phyloP scores from a whole-genome alignment of 257 asterid genomes.

The Nicotiana undulata region DNA sequence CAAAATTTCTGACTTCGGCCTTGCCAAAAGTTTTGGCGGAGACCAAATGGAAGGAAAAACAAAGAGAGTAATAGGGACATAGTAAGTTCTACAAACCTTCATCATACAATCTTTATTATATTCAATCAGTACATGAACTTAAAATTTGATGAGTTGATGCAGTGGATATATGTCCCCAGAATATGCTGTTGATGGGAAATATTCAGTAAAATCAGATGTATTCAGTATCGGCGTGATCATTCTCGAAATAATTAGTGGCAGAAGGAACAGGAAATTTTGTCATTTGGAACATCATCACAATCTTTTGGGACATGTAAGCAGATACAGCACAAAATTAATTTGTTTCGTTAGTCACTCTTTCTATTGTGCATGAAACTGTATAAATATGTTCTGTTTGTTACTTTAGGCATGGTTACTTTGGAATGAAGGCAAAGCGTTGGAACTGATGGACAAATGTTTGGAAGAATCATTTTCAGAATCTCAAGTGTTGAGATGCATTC shows the following conservation, averaged over 20 bases:
- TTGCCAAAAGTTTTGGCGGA: conserved; percentile 4
- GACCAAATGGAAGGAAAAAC: not conserved
- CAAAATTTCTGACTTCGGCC: conserved; percentile 8
- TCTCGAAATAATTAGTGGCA: conserved; percentile 13
- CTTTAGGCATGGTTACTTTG: conserved; percentile 13
- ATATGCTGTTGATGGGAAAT: conserved; percentile 3
- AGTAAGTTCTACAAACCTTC: not conserved
- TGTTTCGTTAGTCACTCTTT: not conserved
- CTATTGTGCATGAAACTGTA: not conserved
- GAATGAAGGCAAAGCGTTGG: conserved; percentile 4
- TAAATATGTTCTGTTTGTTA: not conserved
- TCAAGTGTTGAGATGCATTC: too few relatives aligned
- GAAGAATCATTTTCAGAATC: conserved; percentile 8
- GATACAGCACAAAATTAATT: not conserved
- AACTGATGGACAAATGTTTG: conserved; percentile 5
- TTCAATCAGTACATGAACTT: not conserved
- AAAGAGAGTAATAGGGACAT: conserved; percentile 12
- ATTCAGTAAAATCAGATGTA: conserved; percentile 10
- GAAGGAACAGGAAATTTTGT: conserved; percentile 10
- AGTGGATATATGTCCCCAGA: conserved; percentile 16
- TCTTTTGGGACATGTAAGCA: conserved; percentile 22
- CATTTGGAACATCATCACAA: conserved; percentile 16
- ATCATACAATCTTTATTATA: not conserved
- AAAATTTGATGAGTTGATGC: not conserved
- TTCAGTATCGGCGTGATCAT: not conserved